Evolutionary conservation across 192 early-diverging fungal species (phyloP).

Genomic region (Polychytrium aggregatum): DNA sequence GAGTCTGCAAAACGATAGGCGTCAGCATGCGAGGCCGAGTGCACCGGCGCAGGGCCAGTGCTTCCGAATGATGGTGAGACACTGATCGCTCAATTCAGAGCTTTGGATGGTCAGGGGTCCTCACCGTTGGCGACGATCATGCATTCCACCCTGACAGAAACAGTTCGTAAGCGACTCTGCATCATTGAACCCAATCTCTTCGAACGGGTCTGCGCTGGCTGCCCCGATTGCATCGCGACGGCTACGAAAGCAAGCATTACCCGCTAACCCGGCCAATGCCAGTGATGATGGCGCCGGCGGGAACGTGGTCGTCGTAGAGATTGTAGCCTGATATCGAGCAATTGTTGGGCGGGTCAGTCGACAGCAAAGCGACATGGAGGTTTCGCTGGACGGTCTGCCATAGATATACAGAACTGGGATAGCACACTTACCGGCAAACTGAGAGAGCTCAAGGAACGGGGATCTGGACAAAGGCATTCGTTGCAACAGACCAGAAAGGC

Average conservation of each 20-base stretch:
- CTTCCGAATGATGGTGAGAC: no score
- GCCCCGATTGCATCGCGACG: no score
- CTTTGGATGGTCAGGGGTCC: background rate
- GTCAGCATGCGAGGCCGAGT: no score
- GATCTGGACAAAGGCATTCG: slow-evolving; percentile 41
- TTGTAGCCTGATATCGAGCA: slow-evolving; percentile 50
- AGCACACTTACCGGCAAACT: slow-evolving; percentile 54
- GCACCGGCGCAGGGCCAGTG: no score
- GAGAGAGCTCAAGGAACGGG: slow-evolving; percentile 89
- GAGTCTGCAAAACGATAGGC: slow-evolving; percentile 41
- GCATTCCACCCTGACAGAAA: slow-evolving; percentile 61
- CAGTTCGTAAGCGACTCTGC: no score
- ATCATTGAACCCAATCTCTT: no score
- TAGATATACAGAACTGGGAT: background rate
- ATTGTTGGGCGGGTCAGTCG: background rate
- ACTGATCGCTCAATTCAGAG: no score
- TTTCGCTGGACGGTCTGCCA: background rate
- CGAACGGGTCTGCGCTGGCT: no score
- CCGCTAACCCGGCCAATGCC: slow-evolving; percentile 89
- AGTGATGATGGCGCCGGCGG: slow-evolving; percentile 87
- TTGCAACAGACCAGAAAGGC: no score
- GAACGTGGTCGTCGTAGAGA: slow-evolving; percentile 75
- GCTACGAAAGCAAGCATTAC: no score
- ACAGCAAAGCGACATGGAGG: background rate
- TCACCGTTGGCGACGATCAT: slow-evolving; percentile 85